phyloP scores from a whole-genome alignment of 345 rosid species.

The Lepidium aucheri region DNA sequence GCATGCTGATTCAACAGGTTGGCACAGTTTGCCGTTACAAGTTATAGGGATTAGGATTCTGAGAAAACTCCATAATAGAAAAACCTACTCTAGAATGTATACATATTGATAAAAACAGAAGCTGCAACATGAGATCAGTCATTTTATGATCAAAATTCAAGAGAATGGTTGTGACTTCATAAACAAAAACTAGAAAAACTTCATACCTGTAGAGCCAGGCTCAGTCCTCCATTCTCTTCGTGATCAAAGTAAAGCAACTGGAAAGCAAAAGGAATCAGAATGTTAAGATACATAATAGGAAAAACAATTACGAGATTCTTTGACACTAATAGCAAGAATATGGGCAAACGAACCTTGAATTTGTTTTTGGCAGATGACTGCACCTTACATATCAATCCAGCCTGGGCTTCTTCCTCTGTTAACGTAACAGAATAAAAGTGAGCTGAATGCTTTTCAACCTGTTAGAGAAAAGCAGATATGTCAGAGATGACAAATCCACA shows the following conservation, averaged over 20 bases:
- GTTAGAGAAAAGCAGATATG: conserved; percentile 26
- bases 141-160: neutral
- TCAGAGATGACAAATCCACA: conserved; percentile 5
- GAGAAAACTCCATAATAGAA: too few relatives aligned
- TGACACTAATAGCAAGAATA: neutral
- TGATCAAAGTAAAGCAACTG: conserved; percentile 83
- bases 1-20: neutral
- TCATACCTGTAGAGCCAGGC: conserved; percentile 76
- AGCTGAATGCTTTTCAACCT: conserved; percentile 97
- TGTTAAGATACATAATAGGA: neutral
- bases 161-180: neutral
- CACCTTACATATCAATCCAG: conserved; percentile 78
- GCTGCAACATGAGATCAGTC: neutral
- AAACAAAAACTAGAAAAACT: neutral
- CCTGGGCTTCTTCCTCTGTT: conserved; percentile 79
- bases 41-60: too few relatives aligned
- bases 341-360: conserved; percentile 58
- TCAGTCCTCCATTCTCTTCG: conserved; percentile 70
- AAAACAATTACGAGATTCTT: neutral
- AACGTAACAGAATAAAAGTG: conserved; percentile 81
- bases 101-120: neutral
- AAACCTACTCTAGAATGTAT: too few relatives aligned
- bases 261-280: conserved; percentile 7
- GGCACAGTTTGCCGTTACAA: neutral
- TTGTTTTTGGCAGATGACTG: conserved; percentile 92